Evolutionary conservation across 805 yeast species (phyloP).

Genomic region (Saccharomycopsis babjevae): DNA sequence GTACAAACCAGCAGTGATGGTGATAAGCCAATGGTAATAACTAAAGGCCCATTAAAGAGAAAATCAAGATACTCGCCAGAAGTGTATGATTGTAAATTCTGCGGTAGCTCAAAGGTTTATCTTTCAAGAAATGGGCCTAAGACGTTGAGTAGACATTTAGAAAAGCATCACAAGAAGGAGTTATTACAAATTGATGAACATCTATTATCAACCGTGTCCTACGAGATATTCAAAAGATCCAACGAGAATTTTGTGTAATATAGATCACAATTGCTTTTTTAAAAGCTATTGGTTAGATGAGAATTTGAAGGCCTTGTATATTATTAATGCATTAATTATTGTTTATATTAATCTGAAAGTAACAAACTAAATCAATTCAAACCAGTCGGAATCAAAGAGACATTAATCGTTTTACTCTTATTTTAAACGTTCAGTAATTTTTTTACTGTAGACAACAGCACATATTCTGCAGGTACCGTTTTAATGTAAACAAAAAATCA

Average conservation of each 20-base stretch:
- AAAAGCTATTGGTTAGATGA: background rate
- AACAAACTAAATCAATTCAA: no score
- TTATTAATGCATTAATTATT: background rate
- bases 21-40: background rate
- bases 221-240: background rate
- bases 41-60: background rate
- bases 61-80: constrained; percentile 7
- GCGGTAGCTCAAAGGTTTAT: constrained; percentile 7
- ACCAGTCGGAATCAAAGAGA: no score
- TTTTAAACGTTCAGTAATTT: no score
- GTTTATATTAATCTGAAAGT: background rate
- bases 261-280: background rate
- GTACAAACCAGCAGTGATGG: background rate
- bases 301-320: background rate
- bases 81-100: constrained; percentile 14
- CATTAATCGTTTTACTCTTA: background rate
- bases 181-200: constrained; percentile 2
- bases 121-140: constrained; percentile 18
- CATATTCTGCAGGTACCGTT: background rate
- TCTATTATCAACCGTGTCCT: background rate
- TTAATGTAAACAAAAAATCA: no score
- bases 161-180: constrained; percentile 15
- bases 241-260: background rate
- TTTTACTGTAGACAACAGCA: background rate
- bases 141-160: constrained; percentile 16